Percentiles rank a stretch among this genome's conserved stretches.
Evolutionary conservation across 169 alveolate species (phyloP).

Genomic region (Plasmodium berghei): DNA sequence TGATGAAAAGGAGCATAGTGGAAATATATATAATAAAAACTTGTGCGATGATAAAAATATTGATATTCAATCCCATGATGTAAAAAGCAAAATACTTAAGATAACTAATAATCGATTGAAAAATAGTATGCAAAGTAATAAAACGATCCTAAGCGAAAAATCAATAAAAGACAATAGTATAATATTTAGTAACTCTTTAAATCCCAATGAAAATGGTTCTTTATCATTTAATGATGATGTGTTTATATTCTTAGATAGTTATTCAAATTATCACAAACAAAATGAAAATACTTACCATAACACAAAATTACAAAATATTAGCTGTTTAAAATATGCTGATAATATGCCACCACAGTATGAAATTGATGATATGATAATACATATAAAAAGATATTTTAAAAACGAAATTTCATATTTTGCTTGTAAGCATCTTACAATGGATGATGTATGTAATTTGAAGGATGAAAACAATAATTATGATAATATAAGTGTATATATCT

Average conservation of each 20-base stretch:
- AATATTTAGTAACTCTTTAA: constrained; percentile 71
- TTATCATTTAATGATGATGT: constrained; percentile 75
- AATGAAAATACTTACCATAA: constrained; percentile 23
- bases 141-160: constrained; percentile 23
- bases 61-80: constrained; percentile 20
- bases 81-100: constrained; percentile 54
- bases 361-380: constrained; percentile 56
- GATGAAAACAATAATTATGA: constrained; percentile 58
- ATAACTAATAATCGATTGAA: constrained; percentile 35
- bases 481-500: constrained; percentile 46
- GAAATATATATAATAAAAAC: neutral
- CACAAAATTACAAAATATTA: constrained; percentile 32
- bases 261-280: constrained; percentile 27
- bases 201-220: constrained; percentile 13
- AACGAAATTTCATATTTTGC: constrained; percentile 63
- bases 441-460: constrained; percentile 45
- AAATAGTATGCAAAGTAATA: constrained; percentile 15
- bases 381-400: constrained; percentile 55
- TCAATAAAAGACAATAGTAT: constrained; percentile 52
- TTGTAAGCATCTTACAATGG: constrained; percentile 39
- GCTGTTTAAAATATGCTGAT: constrained; percentile 23
- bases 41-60: constrained; percentile 28
- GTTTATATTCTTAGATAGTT: constrained; percentile 46
- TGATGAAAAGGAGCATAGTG: constrained; percentile 5
- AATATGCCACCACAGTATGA: neutral